Evolutionary conservation across 208 protist species (phyloP).

Genomic region (Strigomonas culicis): DNA sequence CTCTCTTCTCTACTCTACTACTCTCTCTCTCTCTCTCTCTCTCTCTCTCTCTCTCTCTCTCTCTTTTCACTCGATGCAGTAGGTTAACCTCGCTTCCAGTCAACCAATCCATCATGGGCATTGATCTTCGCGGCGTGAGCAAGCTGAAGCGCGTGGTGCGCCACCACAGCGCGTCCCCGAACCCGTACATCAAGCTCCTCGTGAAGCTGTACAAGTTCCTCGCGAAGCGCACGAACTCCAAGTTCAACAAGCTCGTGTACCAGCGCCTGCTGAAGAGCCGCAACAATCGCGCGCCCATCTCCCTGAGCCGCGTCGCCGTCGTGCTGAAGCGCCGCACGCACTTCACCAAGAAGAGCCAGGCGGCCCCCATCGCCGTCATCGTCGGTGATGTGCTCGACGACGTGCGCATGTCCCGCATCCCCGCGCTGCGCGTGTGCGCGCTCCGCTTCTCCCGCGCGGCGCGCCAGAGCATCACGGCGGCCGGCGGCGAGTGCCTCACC

Average conservation of each 20-base stretch:
- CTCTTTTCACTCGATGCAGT: constrained; percentile 2
- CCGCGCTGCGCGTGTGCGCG: constrained; percentile 96
- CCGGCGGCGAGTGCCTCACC: constrained; percentile 98
- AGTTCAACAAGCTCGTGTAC: constrained; percentile 99
- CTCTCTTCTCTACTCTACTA: neutral
- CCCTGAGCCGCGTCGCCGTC: constrained; percentile 94
- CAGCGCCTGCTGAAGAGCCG: constrained; percentile 95
- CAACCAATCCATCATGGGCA: constrained; percentile 60
- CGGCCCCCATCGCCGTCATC: constrained; percentile 95
- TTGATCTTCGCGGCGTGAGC: constrained; percentile 88
- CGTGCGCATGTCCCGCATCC: constrained; percentile 94
- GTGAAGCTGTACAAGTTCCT: constrained; percentile 99
- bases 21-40: neutral
- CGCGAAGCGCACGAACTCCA: constrained; percentile 95
- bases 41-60: constrained; percentile 15
- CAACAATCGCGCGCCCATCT: constrained; percentile 96
- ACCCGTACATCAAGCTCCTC: constrained; percentile 98
- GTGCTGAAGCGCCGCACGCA: constrained; percentile 90
- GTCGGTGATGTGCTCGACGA: constrained; percentile 99
- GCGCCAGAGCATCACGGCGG: constrained; percentile 97
- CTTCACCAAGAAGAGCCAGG: constrained; percentile 74
- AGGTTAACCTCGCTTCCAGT: constrained; percentile 4
- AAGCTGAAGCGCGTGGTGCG: constrained; percentile 92
- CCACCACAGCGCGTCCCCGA: constrained; percentile 93
- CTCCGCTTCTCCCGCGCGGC: constrained; percentile 98